A percentile compares a stretch with the other conserved stretches of the same genome.
Conservation (phyloP, 768 basidiomycete genomes). For the Agrocybe pediades region DNA sequence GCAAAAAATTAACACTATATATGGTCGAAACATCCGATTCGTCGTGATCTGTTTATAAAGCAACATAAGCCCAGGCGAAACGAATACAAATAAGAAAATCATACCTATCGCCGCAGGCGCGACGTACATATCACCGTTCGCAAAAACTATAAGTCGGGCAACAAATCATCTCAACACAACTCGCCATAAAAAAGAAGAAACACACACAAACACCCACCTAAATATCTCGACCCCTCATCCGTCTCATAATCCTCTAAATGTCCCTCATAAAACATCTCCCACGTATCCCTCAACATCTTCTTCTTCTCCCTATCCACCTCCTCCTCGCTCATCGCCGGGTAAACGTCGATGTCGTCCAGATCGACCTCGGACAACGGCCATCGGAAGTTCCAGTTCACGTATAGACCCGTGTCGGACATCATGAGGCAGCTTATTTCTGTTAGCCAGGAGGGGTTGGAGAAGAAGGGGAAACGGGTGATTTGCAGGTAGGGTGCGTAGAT, state of each 20-base stretch:
- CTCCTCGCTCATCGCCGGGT: background rate
- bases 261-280: constrained; percentile 15
- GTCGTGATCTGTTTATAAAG: too few species aligned
- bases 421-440: constrained; percentile 50
- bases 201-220: constrained; percentile 4
- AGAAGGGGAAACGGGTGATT: constrained; percentile 30
- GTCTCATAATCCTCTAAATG: constrained; percentile 10
- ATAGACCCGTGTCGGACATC: constrained; percentile 54
- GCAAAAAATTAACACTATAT: too few species aligned
- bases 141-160: constrained; percentile 5
- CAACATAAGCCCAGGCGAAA: background rate
- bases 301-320: background rate
- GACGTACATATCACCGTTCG: constrained; percentile 19
- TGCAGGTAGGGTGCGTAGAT: constrained; percentile 18
- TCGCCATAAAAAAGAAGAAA: background rate
- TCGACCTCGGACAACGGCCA: background rate
- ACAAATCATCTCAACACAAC: background rate
- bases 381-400: constrained; percentile 41
- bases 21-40: too few species aligned
- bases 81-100: background rate
- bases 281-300: background rate
- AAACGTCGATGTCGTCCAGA: background rate
- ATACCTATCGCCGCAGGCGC: constrained; percentile 3
- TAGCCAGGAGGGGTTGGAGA: constrained; percentile 30
- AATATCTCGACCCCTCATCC: constrained; percentile 13